Conservation (phyloP, 768 basidiomycete genomes). For the Mycena crocata region DNA sequence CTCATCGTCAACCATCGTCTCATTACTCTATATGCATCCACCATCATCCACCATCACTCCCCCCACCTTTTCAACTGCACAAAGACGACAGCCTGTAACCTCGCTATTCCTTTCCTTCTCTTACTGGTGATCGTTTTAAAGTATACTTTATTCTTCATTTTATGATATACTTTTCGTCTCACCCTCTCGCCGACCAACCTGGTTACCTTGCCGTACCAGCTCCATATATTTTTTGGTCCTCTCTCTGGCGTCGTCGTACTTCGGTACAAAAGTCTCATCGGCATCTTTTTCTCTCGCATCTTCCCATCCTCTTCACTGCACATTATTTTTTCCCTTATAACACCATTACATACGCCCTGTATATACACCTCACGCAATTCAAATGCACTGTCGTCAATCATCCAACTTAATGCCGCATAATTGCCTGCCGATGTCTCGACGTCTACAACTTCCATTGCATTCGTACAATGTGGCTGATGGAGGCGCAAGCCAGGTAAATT, state of each 20-base stretch:
- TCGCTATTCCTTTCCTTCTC: constrained; percentile 54
- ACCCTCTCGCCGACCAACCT: constrained; percentile 36
- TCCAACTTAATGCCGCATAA: neutral
- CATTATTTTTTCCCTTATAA: constrained; percentile 32
- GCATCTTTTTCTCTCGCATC: constrained; percentile 14
- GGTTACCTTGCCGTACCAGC: constrained; percentile 24
- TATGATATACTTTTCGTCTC: constrained; percentile 64
- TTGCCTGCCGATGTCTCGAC: constrained; percentile 6
- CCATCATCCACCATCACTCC: constrained; percentile 64
- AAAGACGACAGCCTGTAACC: constrained; percentile 63
- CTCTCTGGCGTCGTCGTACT: constrained; percentile 24
- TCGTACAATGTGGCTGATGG: constrained; percentile 17
- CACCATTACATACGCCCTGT: constrained; percentile 29
- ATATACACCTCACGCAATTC: constrained; percentile 33
- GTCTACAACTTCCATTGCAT: constrained; percentile 24
- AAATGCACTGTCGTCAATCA: constrained; percentile 32
- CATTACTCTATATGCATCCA: constrained; percentile 69
- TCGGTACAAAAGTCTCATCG: constrained; percentile 34
- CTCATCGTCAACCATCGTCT: constrained; percentile 52
- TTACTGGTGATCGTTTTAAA: constrained; percentile 67
- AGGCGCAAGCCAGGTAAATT: constrained; percentile 17
- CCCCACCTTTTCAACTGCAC: constrained; percentile 60
- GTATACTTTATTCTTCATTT: constrained; percentile 89
- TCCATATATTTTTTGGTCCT: constrained; percentile 29
- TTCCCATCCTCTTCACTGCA: constrained; percentile 30